phyloP scores from a whole-genome alignment of 73 alveolate genomes.

The Paraurostyla sp. region DNA sequence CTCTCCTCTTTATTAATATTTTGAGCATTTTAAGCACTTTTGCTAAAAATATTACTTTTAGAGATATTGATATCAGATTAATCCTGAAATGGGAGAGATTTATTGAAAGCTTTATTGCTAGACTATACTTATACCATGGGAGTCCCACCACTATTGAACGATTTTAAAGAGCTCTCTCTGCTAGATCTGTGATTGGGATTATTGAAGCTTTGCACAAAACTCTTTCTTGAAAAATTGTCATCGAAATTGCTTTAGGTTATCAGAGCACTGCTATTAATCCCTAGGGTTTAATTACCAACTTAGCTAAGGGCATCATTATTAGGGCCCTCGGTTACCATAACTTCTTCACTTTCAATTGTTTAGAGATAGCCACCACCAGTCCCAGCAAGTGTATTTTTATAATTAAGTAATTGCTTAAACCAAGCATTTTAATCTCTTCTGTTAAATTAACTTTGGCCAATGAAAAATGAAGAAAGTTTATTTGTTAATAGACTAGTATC shows the following conservation, averaged over 20 bases:
- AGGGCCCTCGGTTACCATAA: conserved; percentile 44
- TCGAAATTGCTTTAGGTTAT: conserved; percentile 2
- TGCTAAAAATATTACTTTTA: background rate
- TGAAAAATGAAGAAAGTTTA: conserved; percentile 27
- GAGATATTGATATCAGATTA: background rate
- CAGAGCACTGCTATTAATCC: conserved; percentile 7
- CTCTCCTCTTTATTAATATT: conserved; percentile 14
- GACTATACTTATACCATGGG: background rate
- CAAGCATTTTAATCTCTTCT: conserved; percentile 31
- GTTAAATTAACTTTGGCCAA: conserved; percentile 8
- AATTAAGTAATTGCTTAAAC: conserved; percentile 13
- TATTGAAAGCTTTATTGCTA: background rate
- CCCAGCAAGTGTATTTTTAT: conserved; percentile 11
- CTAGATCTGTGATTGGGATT: background rate
- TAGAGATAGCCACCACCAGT: conserved; percentile 26
- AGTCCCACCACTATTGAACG: conserved; percentile 34
- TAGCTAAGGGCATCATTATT: background rate
- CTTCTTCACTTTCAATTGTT: conserved; percentile 60
- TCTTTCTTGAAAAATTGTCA: conserved; percentile 29
- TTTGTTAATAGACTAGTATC: conserved; percentile 14
- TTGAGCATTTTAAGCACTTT: background rate
- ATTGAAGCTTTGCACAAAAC: background rate
- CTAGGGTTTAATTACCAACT: conserved; percentile 15
- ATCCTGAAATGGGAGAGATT: conserved; percentile 27
- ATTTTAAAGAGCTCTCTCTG: conserved; percentile 39